A percentile compares a stretch with the other conserved stretches of the same genome.
phyloP scores from a whole-genome alignment of 371 early-diverging fungal genomes.

The Synchytrium microbalum region DNA sequence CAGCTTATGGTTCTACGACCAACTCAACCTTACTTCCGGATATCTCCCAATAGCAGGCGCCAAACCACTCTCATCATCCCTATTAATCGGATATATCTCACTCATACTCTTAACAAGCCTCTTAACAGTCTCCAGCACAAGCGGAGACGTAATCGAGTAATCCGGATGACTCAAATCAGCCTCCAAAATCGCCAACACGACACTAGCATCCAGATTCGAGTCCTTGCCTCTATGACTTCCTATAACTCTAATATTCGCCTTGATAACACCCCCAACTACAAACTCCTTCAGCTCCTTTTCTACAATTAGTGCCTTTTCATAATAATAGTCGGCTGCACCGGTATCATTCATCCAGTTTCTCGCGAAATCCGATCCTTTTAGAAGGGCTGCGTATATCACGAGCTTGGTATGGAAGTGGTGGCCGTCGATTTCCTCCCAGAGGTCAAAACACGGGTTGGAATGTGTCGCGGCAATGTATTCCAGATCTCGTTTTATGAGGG shows the following conservation, averaged over 20 bases:
- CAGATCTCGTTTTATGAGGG: constrained; percentile 43
- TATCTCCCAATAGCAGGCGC: constrained; percentile 10
- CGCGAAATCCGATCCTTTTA: constrained; percentile 42
- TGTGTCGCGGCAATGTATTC: constrained; percentile 49
- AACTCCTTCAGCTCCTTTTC: constrained; percentile 8
- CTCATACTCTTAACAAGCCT: constrained; percentile 37
- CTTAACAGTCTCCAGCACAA: constrained; percentile 44
- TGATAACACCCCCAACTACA: neutral
- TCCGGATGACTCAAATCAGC: neutral
- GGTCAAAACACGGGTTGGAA: constrained; percentile 39
- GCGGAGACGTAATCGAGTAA: neutral
- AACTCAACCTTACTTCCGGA: constrained; percentile 5
- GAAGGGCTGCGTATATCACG: constrained; percentile 55
- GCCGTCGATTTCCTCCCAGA: constrained; percentile 64
- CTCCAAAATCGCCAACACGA: neutral
- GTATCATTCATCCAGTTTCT: constrained; percentile 21
- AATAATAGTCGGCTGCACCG: constrained; percentile 26
- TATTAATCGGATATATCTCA: constrained; percentile 49
- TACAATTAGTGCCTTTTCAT: too few relatives aligned
- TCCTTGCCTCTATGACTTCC: neutral
- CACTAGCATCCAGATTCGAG: neutral
- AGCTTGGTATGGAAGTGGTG: constrained; percentile 62
- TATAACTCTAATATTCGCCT: neutral
- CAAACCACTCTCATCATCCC: constrained; percentile 12
- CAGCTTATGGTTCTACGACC: too few relatives aligned